Percentiles rank a stretch among this genome's conserved stretches.
Conservation (phyloP, 2,329 filamentous ascomycete genomes). For the Lachnellula suecica region DNA sequence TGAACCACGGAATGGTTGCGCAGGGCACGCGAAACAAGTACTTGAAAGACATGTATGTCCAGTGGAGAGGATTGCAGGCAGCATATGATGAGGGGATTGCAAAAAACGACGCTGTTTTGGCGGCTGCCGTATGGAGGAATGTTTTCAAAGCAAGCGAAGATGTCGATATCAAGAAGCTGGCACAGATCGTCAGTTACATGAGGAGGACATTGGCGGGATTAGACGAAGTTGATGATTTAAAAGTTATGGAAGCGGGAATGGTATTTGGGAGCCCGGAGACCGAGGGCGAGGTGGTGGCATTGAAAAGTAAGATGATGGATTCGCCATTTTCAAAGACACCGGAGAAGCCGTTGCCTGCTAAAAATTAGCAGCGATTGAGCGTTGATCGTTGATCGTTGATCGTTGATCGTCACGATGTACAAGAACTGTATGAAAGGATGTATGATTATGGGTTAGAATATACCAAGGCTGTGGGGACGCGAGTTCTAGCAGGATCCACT, state of each 20-base stretch:
- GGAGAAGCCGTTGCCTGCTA: conserved; percentile 30
- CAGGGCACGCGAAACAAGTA: conserved; percentile 61
- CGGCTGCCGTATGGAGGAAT: conserved; percentile 89
- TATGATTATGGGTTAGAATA: background rate
- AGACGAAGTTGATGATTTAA: conserved; percentile 51
- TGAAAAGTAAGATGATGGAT: conserved; percentile 40
- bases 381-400: too few species aligned
- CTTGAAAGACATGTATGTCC: conserved; percentile 86
- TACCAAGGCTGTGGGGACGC: too few species aligned
- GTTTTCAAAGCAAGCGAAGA: conserved; percentile 74
- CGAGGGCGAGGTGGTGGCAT: conserved; percentile 36
- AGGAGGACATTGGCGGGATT: conserved; percentile 54
- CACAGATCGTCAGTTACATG: conserved; percentile 63
- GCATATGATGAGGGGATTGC: conserved; percentile 82
- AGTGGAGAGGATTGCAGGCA: conserved; percentile 85
- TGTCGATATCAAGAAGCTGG: conserved; percentile 60
- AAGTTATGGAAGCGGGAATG: conserved; percentile 46
- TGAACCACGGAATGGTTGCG: conserved; percentile 70
- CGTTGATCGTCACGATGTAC: too few species aligned
- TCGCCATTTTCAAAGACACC: conserved; percentile 29
- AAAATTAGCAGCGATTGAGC: conserved; percentile 12
- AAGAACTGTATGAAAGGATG: background rate
- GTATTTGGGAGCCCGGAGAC: conserved; percentile 47
- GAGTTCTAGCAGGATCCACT: too few species aligned
- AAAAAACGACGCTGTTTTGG: conserved; percentile 75